These are phyloP conservation scores for Fusarium sp. DNA, from an alignment of 2,329 filamentous ascomycete species.

Conservation along the genomic window DNA sequence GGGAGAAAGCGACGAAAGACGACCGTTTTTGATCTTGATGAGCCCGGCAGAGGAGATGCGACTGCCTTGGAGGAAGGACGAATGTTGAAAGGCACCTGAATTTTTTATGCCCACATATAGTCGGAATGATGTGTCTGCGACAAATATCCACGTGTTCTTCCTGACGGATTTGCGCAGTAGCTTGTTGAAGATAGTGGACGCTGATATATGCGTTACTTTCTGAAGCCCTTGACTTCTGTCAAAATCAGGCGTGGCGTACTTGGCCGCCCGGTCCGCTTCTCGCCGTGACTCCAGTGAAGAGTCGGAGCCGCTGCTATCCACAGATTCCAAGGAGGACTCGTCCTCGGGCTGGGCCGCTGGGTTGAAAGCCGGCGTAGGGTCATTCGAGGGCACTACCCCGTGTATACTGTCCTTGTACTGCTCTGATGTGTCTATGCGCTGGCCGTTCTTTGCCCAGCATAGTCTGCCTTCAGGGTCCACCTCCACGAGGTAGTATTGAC, in stretches of 20 bases:
- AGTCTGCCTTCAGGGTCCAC: conserved; percentile 82
- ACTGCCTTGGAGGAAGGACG: conserved; percentile 87
- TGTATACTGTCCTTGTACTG: conserved; percentile 85
- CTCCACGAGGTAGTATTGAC: conserved; percentile 84
- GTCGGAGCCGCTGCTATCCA: conserved; percentile 51
- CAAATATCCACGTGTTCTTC: conserved; percentile 95
- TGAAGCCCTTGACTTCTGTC: conserved; percentile 71
- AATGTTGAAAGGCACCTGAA: conserved; percentile 91
- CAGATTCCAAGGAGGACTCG: conserved; percentile 25
- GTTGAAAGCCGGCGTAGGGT: conserved; percentile 70
- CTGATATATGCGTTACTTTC: conserved; percentile 75
- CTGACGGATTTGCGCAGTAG: conserved; percentile 84
- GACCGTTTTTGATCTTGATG: conserved; percentile 87
- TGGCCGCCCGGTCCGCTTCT: conserved; percentile 74
- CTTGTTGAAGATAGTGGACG: conserved; percentile 83
- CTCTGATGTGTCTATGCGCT: conserved; percentile 82
- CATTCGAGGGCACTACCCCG: conserved; percentile 77
- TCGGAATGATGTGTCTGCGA: conserved; percentile 86
- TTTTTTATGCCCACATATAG: conserved; percentile 94
- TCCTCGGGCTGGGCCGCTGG: conserved; percentile 37
- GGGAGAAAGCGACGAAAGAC: conserved; percentile 80
- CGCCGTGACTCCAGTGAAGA: conserved; percentile 62
- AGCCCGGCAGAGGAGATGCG: conserved; percentile 87
- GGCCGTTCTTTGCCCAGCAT: conserved; percentile 89
- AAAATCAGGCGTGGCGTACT: conserved; percentile 76